These are phyloP conservation scores for Rheum nobile DNA, from an alignment of 148 eudicot genomes.

Conservation along the genomic window DNA sequence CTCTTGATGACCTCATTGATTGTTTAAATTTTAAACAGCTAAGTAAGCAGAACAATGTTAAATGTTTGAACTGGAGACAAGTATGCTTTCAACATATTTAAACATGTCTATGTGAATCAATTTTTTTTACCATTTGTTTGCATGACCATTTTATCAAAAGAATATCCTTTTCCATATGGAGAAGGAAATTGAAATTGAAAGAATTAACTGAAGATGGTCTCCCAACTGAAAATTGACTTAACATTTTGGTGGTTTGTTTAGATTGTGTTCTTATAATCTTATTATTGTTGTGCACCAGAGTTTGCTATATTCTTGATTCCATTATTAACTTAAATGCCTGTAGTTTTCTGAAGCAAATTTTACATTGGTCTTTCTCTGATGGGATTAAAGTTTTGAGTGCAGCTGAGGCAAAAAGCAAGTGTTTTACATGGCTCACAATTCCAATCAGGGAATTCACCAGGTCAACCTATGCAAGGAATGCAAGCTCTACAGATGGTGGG, in stretches of 20 bases:
- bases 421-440: constrained; percentile 70
- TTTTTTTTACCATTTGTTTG: not conserved
- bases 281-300: not conserved
- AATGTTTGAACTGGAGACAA: not conserved
- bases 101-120: not conserved
- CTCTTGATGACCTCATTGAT: not conserved
- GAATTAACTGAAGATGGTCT: not conserved
- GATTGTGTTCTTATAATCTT: too few relatives aligned
- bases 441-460: constrained; percentile 49
- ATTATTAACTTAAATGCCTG: not conserved
- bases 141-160: not conserved
- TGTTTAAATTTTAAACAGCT: not conserved
- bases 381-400: constrained; percentile 19
- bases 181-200: not conserved
- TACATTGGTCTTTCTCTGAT: constrained; percentile 9
- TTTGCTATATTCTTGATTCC: not conserved
- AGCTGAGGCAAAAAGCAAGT: constrained; percentile 79
- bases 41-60: not conserved
- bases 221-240: not conserved
- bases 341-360: not conserved
- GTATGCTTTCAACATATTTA: not conserved
- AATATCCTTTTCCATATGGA: not conserved
- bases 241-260: not conserved
- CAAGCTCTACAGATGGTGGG: constrained; percentile 76
- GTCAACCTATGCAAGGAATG: constrained; percentile 60